A percentile compares a stretch with the other conserved stretches of the same genome.
These are phyloP conservation scores for Kurtzmaniella fragi DNA, from an alignment of 805 yeast genomes.

Conservation along the genomic window DNA sequence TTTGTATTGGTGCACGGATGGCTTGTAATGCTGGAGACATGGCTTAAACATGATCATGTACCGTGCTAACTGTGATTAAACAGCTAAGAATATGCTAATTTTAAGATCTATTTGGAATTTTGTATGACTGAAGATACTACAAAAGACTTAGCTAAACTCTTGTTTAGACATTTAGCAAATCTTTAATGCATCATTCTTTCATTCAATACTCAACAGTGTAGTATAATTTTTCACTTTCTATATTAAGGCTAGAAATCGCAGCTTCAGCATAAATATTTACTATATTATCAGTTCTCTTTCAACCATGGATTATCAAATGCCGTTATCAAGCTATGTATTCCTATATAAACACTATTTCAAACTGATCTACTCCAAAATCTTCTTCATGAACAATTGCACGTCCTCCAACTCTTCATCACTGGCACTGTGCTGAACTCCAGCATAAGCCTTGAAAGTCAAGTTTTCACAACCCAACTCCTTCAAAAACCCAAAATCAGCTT, in stretches of 20 bases:
- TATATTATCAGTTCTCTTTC: background rate
- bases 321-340: background rate
- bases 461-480: conserved; percentile 40
- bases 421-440: conserved; percentile 65
- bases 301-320: background rate
- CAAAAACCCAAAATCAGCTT: conserved; percentile 40
- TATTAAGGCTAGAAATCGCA: background rate
- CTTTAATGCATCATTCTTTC: no score
- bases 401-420: conserved; percentile 62
- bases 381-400: conserved; percentile 31
- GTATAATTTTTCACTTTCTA: no score
- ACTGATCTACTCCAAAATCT: conserved; percentile 6
- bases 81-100: no score
- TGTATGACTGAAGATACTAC: no score
- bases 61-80: no score
- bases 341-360: background rate
- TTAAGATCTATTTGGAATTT: no score
- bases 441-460: conserved; percentile 46
- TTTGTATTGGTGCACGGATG: no score
- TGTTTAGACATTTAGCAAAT: no score
- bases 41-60: no score
- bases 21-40: no score
- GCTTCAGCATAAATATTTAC: background rate
- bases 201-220: background rate
- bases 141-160: no score